Base-by-base conservation (phyloP, 257 asterid species). In the Primulina eburnea region DNA sequence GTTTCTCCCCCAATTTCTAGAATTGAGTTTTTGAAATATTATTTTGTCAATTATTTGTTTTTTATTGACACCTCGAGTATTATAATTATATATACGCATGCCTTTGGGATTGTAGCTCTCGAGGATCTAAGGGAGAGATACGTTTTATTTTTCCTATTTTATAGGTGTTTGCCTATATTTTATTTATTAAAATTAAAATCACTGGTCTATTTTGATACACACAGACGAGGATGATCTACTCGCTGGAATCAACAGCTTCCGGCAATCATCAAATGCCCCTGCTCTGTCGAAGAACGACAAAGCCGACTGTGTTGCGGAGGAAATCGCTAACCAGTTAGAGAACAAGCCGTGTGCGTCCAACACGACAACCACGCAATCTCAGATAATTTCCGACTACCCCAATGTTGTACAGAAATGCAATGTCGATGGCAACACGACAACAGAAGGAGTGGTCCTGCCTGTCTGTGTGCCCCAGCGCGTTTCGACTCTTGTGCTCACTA, bases 381-480 rank as follows among this genome's bases (percentile, higher is more conserved):
- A 11, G 75, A 76, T 28, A 28, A 28, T 28, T 28, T 28, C 30
- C 30, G 30, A 28, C 73, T 89, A 87, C 70, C 86, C 82, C 2
- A 69, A 70, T 18, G 83, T 78, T 2, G 35, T 86, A 0, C 69
- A 65, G 50, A 89, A 92, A 71, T 92, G 98, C 78, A 60, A 79
- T 2, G 81, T 92, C 0, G 84, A 87, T 77, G 53, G 72, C 18
- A 89, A 84, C 75, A 73, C 85, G 4, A 92, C 98, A 0, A 16
- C 6, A 0, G 96, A 87, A 0, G 98, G 93, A 5, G 70, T 85
- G 40, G 68, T 89, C 9, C 73, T 92, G 20, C 96, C 95, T 5
- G 96, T 92, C 2, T 92, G 96, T n/a, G 96, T 89, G 29, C 85
- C 82, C 0, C 72, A 67, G 7, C 89, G 95, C 0, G 83, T 81